phyloP scores from a whole-genome alignment of 1,284 basidiomycete genomes.

The Fomitopsis schrenkii region DNA sequence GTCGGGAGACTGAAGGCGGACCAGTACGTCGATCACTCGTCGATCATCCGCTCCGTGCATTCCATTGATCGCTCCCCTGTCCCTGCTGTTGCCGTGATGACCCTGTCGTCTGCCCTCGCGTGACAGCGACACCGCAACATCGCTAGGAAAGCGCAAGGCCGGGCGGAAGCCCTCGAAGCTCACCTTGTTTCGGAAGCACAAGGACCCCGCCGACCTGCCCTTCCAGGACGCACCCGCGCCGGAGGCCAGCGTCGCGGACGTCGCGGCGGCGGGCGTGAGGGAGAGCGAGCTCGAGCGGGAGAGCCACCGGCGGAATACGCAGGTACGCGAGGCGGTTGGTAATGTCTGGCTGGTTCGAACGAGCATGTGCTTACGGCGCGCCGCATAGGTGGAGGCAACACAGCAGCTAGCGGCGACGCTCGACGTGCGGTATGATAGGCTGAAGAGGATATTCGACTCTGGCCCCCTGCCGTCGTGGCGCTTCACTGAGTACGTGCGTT shows the following conservation, averaged over 20 bases:
- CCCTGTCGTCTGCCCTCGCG: neutral
- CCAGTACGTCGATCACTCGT: slow-evolving; percentile 11
- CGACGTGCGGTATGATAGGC: slow-evolving; percentile 16
- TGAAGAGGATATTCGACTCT: slow-evolving; percentile 13
- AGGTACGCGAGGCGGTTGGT: slow-evolving; percentile 3
- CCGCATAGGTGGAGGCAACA: slow-evolving; percentile 12
- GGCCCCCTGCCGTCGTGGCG: slow-evolving; percentile 16
- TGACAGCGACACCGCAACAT: neutral
- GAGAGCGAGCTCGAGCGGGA: slow-evolving; percentile 4
- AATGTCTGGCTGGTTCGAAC: neutral
- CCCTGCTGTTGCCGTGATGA: neutral
- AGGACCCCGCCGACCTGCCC: slow-evolving; percentile 1
- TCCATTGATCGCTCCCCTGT: neutral
- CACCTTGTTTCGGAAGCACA: neutral
- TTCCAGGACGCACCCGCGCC: neutral
- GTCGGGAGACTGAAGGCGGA: slow-evolving; percentile 1
- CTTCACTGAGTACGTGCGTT: slow-evolving; percentile 12
- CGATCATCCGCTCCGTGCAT: neutral
- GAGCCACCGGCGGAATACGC: neutral
- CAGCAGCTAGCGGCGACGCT: slow-evolving; percentile 9
- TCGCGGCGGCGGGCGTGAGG: neutral
- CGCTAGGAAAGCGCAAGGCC: neutral
- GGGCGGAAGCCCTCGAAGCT: neutral
- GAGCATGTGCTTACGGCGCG: neutral
- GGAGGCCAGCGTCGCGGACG: neutral